Evolutionary conservation across 2,329 filamentous ascomycete genomes (phyloP).

Genomic region (Dryadomyces sulphureus): DNA sequence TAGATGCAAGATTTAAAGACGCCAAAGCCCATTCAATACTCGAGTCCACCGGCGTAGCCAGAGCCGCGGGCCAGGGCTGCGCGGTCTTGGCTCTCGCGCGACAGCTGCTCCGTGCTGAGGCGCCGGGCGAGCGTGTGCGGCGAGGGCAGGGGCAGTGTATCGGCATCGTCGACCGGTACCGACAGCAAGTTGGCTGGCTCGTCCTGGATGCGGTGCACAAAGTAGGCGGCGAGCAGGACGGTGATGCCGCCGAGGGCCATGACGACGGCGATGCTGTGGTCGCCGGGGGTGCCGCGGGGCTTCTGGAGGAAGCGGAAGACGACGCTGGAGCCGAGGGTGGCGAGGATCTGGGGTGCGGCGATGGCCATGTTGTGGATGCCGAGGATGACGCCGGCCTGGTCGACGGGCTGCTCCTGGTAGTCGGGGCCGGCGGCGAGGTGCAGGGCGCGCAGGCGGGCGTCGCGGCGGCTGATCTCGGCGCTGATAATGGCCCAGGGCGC

Average conservation of each 20-base stretch:
- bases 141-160: constrained; percentile 10
- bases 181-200: constrained; percentile 29
- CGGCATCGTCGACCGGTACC: constrained; percentile 27
- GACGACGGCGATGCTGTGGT: constrained; percentile 77
- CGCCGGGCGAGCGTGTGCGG: constrained; percentile 15
- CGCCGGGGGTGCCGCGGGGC: constrained; percentile 67
- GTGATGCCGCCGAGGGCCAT: constrained; percentile 70
- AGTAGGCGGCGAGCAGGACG: constrained; percentile 60
- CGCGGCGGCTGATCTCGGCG: constrained; percentile 74
- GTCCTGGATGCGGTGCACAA: constrained; percentile 54
- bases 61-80: constrained; percentile 32
- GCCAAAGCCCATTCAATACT: constrained; percentile 21
- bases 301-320: constrained; percentile 83
- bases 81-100: constrained; percentile 27
- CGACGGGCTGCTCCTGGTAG: constrained; percentile 27
- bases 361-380: constrained; percentile 95
- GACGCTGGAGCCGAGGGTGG: constrained; percentile 67
- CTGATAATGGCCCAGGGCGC: constrained; percentile 92
- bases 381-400: constrained; percentile 78
- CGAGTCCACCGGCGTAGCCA: constrained; percentile 30
- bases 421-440: constrained; percentile 9
- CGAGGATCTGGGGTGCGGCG: constrained; percentile 79
- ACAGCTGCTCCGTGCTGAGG: constrained; percentile 25
- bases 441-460: constrained; percentile 37
- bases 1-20: neutral